Evolutionary conservation across 345 rosid species (phyloP).

Genomic region (Hevea brasiliensis): DNA sequence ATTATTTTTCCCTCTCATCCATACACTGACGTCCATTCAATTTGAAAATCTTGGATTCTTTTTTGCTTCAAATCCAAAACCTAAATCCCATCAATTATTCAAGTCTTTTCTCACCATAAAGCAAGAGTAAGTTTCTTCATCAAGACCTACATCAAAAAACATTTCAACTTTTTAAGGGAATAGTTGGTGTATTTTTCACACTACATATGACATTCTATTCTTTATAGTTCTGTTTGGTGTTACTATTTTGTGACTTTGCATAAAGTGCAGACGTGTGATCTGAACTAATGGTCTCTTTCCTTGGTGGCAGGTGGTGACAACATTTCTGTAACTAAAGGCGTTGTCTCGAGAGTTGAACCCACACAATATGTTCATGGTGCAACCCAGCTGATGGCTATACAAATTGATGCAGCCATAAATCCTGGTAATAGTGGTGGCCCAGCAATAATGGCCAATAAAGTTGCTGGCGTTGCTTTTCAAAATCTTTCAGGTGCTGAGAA

Average conservation of each 20-base stretch:
- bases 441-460: slow-evolving; percentile 83
- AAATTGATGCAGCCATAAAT: slow-evolving; percentile 93
- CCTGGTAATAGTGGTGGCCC: slow-evolving; percentile 94
- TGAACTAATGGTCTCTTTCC: neutral
- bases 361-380: slow-evolving; percentile 88
- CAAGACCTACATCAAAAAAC: too few relatives aligned
- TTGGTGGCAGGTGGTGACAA: slow-evolving; percentile 75
- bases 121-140: too few relatives aligned
- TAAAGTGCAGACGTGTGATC: neutral
- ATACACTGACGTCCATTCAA: too few relatives aligned
- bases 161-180: neutral
- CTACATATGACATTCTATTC: neutral
- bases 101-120: too few relatives aligned
- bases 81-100: too few relatives aligned
- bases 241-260: neutral
- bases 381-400: slow-evolving; percentile 86
- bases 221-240: neutral
- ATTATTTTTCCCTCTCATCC: too few relatives aligned
- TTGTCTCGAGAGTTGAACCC: slow-evolving; percentile 91
- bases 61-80: too few relatives aligned
- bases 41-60: too few relatives aligned
- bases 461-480: slow-evolving; percentile 89
- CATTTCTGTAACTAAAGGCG: slow-evolving; percentile 94
- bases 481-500: slow-evolving; percentile 92
- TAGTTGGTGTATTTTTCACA: neutral